Base-by-base conservation (phyloP, 2,329 filamentous ascomycete species). In the Penicillium brevicompactum region DNA sequence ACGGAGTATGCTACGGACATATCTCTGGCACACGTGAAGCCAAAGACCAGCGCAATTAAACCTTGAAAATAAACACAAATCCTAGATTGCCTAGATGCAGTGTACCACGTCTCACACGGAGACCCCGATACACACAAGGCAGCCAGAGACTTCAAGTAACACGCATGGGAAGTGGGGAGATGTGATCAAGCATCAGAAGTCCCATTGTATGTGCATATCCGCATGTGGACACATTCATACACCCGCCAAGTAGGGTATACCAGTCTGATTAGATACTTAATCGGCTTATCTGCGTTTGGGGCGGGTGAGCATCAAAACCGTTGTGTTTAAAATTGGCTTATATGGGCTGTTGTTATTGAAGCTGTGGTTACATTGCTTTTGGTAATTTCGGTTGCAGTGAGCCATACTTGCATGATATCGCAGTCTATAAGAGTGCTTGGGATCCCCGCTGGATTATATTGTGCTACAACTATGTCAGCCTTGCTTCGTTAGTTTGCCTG, bases 231-330 rank as follows among this genome's bases (percentile, higher is more conserved):
- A 34, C 46, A 50, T 41, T 16, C 18, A 13, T 22, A 38, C 38
- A 32, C 16, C 8, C 2, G 8, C 32, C 31, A 49, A 31, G 40
- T 13, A 53, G 14, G 40, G 31, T 14, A 46, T 45, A 45, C 5
- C 34, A 34, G 34, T 34, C 10, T 42, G 34, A n/a, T 14, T 37
- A 37, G 6, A 37, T 37, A 27, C 24, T 22, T n/a, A 30, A 18
- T 27, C 32, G 48, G 52, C 55, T 57, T 54, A 45, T 27, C 22
- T 55, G 46, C 50, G 46, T 53, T 30, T 40, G 22, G 46, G 38
- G 24, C 42, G 24, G 38, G 18, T 48, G 32, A 24, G 21, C 34
- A 30, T 18, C 11, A 27, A 24, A 14, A 11, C 52, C 41, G 51
- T n/a, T 10, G 14, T 34, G 32, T 57, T 57, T 31, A 16, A 5